These are phyloP conservation scores for Calycina herbarum DNA, from an alignment of 2,329 filamentous ascomycete species.

Conservation along the genomic window DNA sequence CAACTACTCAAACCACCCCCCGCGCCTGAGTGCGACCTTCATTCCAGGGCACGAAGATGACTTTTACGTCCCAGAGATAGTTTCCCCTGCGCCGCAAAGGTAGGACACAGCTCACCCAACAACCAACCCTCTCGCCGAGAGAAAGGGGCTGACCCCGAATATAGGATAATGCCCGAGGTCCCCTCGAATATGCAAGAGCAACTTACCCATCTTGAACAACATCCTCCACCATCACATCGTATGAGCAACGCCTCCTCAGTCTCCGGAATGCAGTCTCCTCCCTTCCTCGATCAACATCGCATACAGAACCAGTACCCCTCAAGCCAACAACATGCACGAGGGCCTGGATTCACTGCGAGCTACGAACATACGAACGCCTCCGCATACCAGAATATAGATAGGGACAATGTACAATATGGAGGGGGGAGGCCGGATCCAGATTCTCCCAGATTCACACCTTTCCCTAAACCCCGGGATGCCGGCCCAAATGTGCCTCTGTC, in stretches of 20 bases:
- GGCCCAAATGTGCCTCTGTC: constrained; percentile 89
- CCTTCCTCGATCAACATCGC: constrained; percentile 16
- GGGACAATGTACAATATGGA: constrained; percentile 20
- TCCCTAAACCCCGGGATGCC: constrained; percentile 76
- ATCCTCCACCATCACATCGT: constrained; percentile 43
- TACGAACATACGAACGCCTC: constrained; percentile 39
- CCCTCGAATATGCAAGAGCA: constrained; percentile 96
- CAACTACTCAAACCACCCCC: constrained; percentile 22
- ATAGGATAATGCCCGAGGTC: constrained; percentile 92
- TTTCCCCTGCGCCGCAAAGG: constrained; percentile 71
- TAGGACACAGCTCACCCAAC: constrained; percentile 40
- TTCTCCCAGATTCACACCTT: constrained; percentile 82
- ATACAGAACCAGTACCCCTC: constrained; percentile 17
- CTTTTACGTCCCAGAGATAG: constrained; percentile 67
- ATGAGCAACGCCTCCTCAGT: constrained; percentile 22
- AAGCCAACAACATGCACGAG: constrained; percentile 21
- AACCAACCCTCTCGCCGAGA: background rate
- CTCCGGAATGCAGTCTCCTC: constrained; percentile 13
- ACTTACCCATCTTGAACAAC: constrained; percentile 87
- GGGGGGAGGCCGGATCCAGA: constrained; percentile 24
- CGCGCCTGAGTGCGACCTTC: constrained; percentile 60
- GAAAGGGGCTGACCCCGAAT: constrained; percentile 1
- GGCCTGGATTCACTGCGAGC: constrained; percentile 33
- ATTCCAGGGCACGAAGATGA: constrained; percentile 67
- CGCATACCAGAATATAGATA: constrained; percentile 36